phyloP scores from a whole-genome alignment of 75 land plant species.

The Cunninghamia lanceolata region DNA sequence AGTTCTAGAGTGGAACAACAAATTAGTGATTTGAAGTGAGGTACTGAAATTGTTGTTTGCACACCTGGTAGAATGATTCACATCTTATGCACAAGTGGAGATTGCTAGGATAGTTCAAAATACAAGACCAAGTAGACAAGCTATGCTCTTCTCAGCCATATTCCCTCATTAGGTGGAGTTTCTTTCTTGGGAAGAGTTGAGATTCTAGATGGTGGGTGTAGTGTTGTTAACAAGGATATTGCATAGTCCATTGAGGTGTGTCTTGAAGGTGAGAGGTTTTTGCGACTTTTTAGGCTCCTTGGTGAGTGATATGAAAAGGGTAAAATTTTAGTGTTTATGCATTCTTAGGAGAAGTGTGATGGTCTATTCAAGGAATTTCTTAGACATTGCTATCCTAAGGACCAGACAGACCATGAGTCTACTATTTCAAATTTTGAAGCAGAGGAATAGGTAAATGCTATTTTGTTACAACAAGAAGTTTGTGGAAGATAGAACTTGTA shows the following conservation, averaged over 20 bases:
- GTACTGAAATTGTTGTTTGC: too few species aligned
- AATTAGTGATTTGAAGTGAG: too few species aligned
- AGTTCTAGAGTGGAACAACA: constrained; percentile 99
- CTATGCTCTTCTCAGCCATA: constrained; percentile 96
- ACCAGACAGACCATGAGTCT: constrained; percentile 94
- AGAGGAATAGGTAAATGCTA: too few species aligned
- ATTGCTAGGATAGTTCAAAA: constrained; percentile 93
- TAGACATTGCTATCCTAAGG: constrained; percentile 88
- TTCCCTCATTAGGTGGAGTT: too few species aligned
- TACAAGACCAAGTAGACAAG: constrained; percentile 86
- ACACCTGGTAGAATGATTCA: too few species aligned
- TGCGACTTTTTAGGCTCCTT: constrained; percentile 78
- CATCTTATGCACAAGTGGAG: too few species aligned
- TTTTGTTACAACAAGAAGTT: too few species aligned
- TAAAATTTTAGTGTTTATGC: too few species aligned
- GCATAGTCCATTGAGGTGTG: constrained; percentile 88
- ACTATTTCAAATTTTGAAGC: too few species aligned
- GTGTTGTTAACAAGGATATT: constrained; percentile 98
- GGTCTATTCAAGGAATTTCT: constrained; percentile 79
- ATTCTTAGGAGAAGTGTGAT: constrained; percentile 98
- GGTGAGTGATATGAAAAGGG: constrained; percentile 99
- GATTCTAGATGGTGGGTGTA: constrained; percentile 91
- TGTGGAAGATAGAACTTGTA: too few species aligned
- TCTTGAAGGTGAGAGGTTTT: constrained; percentile 85
- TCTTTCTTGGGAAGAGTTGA: constrained; percentile 87